Evolutionary conservation across 176 grass and related monocot species (phyloP), one percentile per base, ranked within the genome.

Genomic region (Thinopyrum elongatum): DNA sequence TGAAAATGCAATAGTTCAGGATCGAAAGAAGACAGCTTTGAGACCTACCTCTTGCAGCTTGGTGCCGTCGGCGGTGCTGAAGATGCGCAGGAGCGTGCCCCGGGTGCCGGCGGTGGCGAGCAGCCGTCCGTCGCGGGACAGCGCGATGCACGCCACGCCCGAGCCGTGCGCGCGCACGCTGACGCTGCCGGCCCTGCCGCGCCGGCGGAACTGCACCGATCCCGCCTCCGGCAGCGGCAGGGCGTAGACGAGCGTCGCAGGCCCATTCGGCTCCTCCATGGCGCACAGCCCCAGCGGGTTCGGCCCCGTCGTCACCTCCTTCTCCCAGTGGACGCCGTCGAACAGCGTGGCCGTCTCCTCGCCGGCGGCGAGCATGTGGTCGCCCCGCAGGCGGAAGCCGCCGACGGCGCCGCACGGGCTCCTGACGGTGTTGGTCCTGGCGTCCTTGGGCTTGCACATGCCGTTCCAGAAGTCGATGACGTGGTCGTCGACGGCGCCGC

Each of bases 91-190:
- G 22, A 97, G 84, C 29, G 92, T 97, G 13, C 95, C 92, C 55
- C 89, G 89, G 25, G 92, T 74, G 42, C 95, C 86, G 16, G 92
- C 92, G 25, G 92, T 97, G 61, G 95, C 95, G 62, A 97, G 89
- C 53, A 97, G 74, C 65, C 84, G 64, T 1, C 90, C 95, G 23
- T 97, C 95, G 17, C 28, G 84, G 1, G 95, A 97, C 29, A 97
- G 83, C 23, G 88, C 86, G 46, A 97, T 62, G 83, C 86, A 90
- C 3, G 69, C 88, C 15, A 94, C 60, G 73, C 82, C 74, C 0
- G 92, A 94, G 76, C 55, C 79, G 49, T 97, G 95, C 22, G 92
- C 92, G 16, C 5, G 22, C 84, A 91, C 84, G 67, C 91, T 83
- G 59, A 93, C 26, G 74, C 10, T 68, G 55, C 58, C 72, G 61